Evolutionary conservation across 768 basidiomycete genomes (phyloP), one percentile per base, ranked within the genome.

Genomic region (Podaxis mareebaensis): DNA sequence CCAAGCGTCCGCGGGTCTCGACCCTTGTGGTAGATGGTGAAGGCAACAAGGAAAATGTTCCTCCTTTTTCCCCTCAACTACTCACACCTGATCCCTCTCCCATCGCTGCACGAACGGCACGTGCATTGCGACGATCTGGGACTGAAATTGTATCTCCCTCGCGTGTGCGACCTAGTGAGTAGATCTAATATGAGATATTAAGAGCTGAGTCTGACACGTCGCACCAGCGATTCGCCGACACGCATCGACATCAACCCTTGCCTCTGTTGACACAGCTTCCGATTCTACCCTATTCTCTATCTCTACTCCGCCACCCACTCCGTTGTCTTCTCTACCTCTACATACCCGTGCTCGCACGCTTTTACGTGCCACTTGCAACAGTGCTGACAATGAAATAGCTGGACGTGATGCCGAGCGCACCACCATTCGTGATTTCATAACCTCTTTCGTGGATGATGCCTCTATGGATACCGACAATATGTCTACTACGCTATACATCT

Each of bases 1-100:
- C 83, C 39, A 92, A 92, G 76, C 88, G 90, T 59, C 75, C 81
- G 49, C 83, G 85, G 58, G 84, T 81, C 17, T 79, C 82, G 15
- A 70, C 72, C 15, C 73, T 73, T 4, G 64, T 72, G 36, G 58
- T 81, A 20, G 87, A 88, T 64, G 84, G 81, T 46, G 84, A 86
- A 56, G 77, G 79, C 24, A 92, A 92, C 74, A 92, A 92, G 77
- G 90, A 92, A 73, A 92, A 92, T 67, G 80, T 91, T 17, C 88
- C 90, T n/a, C 90, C 90, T 1, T 80, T 83, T 66, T 74, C 73
- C 52, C 66, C 70, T 36, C 78, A 83, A 52, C 65, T 72, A 12
- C 63, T 81, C 66, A 78, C 71, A 48, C 69, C 66, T 26, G 71
- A 77, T 30, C 58, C 71, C 6, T 73, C 78, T 24, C 77, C 82